These are phyloP conservation scores for Phytopythium ostracodes DNA, from an alignment of 352 stramenopile genomes.

Conservation along the genomic window DNA sequence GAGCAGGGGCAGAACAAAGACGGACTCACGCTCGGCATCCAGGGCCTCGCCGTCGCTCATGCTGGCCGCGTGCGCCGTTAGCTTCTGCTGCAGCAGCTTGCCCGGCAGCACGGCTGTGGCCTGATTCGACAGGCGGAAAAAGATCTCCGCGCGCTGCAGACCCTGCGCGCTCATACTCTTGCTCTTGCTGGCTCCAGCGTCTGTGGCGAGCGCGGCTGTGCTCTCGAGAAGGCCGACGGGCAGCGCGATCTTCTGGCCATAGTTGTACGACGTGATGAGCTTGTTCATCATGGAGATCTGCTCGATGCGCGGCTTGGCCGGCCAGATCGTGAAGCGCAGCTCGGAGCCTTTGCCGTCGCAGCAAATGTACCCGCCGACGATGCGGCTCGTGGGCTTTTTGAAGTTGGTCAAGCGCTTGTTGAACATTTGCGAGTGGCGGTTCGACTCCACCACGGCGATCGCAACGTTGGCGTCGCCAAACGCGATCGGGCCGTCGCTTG, in stretches of 20 bases:
- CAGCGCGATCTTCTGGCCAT: slow-evolving; percentile 82
- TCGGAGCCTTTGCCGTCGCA: slow-evolving; percentile 79
- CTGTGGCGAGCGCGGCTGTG: slow-evolving; percentile 20
- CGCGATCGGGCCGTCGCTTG: slow-evolving; percentile 28
- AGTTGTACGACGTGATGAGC: slow-evolving; percentile 79
- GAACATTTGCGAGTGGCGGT: slow-evolving; percentile 81
- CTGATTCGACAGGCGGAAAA: slow-evolving; percentile 66
- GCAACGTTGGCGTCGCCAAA: slow-evolving; percentile 73
- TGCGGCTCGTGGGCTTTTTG: slow-evolving; percentile 81
- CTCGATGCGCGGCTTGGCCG: slow-evolving; percentile 59
- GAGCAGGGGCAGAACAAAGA: slow-evolving; percentile 55
- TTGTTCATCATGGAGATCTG: slow-evolving; percentile 86
- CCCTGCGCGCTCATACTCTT: slow-evolving; percentile 22
- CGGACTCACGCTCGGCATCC: slow-evolving; percentile 34
- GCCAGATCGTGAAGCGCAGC: slow-evolving; percentile 62
- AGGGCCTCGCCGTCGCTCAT: slow-evolving; percentile 8
- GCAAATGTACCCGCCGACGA: slow-evolving; percentile 82
- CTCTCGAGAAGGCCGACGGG: slow-evolving; percentile 59
- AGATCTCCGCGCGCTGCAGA: slow-evolving; percentile 52
- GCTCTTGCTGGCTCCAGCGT: neutral
- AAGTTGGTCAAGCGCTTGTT: slow-evolving; percentile 86
- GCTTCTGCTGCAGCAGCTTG: slow-evolving; percentile 47
- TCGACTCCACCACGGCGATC: slow-evolving; percentile 72
- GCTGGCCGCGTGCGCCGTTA: slow-evolving; percentile 39
- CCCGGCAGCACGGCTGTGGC: slow-evolving; percentile 44